Conservation (phyloP, 2,329 filamentous ascomycete genomes). For the Geoglossum cookeanum region DNA sequence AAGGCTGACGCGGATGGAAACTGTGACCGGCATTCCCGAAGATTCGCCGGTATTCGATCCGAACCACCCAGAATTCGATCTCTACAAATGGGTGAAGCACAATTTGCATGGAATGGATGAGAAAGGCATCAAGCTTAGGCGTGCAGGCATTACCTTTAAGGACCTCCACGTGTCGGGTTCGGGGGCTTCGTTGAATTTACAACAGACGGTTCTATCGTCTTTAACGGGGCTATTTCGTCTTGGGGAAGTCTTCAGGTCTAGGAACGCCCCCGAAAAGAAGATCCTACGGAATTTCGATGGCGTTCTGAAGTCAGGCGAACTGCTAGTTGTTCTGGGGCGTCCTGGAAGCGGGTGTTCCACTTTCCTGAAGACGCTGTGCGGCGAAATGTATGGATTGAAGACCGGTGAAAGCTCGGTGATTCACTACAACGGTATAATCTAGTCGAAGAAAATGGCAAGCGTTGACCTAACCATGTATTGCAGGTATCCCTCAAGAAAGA, state of each 20-base stretch:
- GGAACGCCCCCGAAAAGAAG: slow-evolving; percentile 30
- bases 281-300: slow-evolving; percentile 36
- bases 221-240: slow-evolving; percentile 38
- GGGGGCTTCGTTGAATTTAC: slow-evolving; percentile 46
- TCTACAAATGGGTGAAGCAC: slow-evolving; percentile 32
- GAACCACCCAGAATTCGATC: slow-evolving; percentile 29
- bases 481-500: slow-evolving; percentile 39
- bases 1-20: not conserved
- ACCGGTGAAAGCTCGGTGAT: slow-evolving; percentile 52
- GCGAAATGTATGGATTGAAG: slow-evolving; percentile 63
- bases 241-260: slow-evolving; percentile 33
- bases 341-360: slow-evolving; percentile 53
- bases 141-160: slow-evolving; percentile 43
- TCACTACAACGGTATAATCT: slow-evolving; percentile 52
- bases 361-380: slow-evolving; percentile 66
- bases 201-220: slow-evolving; percentile 44
- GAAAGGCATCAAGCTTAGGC: slow-evolving; percentile 33
- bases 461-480: slow-evolving; percentile 22
- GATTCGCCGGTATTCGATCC: slow-evolving; percentile 33
- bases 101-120: slow-evolving; percentile 31
- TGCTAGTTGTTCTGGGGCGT: slow-evolving; percentile 27
- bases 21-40: not conserved
- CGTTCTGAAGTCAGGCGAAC: slow-evolving; percentile 29
- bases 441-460: slow-evolving; percentile 1
- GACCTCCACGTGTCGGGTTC: slow-evolving; percentile 48